phyloP scores from a whole-genome alignment of 176 grass and related monocot species.

The Triticum turgidum region DNA sequence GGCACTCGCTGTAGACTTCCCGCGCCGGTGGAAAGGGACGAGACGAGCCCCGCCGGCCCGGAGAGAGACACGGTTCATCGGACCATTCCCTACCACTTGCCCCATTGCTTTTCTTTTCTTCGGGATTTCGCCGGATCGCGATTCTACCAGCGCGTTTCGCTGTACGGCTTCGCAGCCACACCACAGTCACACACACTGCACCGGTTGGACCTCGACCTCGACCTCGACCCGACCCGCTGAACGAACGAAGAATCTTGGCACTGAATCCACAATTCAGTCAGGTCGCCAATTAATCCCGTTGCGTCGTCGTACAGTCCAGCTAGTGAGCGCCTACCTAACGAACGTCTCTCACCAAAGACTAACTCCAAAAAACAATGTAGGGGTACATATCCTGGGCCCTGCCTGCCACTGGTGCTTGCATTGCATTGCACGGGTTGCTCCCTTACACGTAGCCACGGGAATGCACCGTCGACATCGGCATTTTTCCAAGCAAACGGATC shows the following conservation, averaged over 20 bases:
- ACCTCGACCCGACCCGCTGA: background rate
- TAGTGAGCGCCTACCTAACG: constrained; percentile 5
- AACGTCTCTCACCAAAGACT: background rate
- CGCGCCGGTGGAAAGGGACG: constrained; percentile 20
- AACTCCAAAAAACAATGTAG: background rate
- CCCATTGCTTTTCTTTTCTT: constrained; percentile 26
- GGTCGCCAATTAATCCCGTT: background rate
- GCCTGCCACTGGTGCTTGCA: background rate
- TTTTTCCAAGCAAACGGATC: constrained; percentile 6
- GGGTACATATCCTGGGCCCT: background rate
- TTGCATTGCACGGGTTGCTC: background rate
- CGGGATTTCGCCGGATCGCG: background rate
- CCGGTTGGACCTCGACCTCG: background rate
- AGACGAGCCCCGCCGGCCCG: background rate
- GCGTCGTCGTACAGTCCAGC: background rate
- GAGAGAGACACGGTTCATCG: background rate
- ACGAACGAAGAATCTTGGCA: background rate
- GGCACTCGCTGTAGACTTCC: constrained; percentile 1
- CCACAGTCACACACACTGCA: background rate
- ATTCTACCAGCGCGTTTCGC: background rate
- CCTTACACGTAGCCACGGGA: background rate
- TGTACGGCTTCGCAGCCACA: background rate
- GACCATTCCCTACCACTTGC: background rate
- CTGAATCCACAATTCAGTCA: background rate
- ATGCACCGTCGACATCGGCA: constrained; percentile 1